Evolutionary conservation across 257 asterid species (phyloP), one percentile per base, ranked within the genome.

Genomic region (Capsicum chinense): DNA sequence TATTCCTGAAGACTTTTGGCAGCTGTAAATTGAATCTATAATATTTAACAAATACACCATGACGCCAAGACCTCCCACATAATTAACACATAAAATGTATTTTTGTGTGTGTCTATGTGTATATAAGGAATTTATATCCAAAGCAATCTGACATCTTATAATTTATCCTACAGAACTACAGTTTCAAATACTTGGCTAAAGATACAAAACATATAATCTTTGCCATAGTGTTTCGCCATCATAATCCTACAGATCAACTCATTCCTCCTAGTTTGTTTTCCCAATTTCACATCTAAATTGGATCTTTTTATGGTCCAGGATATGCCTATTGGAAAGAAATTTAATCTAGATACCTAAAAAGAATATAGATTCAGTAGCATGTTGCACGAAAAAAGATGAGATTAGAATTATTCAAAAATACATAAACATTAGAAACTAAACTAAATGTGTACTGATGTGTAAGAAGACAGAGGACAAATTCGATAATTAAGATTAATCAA

Each of bases 321-420:
- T 69, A 42, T 69, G 52, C 79, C 56, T 69, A 42, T 42, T 5
- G 2, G 56, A 42, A 70, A 70, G 79, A 70, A 70, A 42, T 56
- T 70, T 44, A 70, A 70, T 70, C 56, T 42, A 70, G 79, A 17
- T 17, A 42, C 79, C 56, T 70, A 42, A 70, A 70, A 37, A 17
- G 79, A 70, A 70, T 0, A 70, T 47, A 70, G 44, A 70, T 42
- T 70, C 79, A 70, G 79, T 44, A 70, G 56, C 79, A 70, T 70
- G 56, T 17, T 70, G 79, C 79, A 70, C 10, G 79, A 70, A 70
- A 4, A 33, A 70, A 39, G 33, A 70, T 70, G 79, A 44, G 56
- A 70, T 42, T n/a, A 17, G 35, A 42, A 70, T 70, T 69, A 17
- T 70, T 70, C 35, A 42, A 70, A 44, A 39, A 37, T 16, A 69